Evolutionary conservation across 2,329 filamentous ascomycete species (phyloP).

Genomic region (Didymella arachidicola): DNA sequence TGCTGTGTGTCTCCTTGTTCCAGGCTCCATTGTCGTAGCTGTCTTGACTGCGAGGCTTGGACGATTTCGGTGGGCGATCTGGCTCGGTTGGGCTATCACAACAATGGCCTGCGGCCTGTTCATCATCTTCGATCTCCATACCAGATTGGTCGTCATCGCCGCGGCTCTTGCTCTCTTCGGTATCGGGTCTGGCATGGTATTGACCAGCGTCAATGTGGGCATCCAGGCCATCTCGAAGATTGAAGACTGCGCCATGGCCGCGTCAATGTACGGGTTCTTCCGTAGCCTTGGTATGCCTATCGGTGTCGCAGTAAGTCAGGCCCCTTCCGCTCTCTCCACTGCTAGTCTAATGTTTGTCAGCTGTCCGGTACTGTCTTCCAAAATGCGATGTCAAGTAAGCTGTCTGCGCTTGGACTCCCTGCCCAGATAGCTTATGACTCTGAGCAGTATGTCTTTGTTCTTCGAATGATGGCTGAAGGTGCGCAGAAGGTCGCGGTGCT

Average conservation of each 20-base stretch:
- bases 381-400: conserved; percentile 48
- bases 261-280: conserved; percentile 51
- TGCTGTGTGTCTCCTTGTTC: conserved; percentile 43
- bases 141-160: conserved; percentile 47
- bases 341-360: conserved; percentile 16
- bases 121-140: conserved; percentile 48
- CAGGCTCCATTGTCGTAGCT: conserved; percentile 38
- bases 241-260: conserved; percentile 46
- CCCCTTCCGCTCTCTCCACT: background rate
- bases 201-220: conserved; percentile 52
- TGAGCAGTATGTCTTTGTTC: conserved; percentile 35
- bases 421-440: conserved; percentile 40
- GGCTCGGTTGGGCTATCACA: conserved; percentile 53
- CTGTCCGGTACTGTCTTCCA: conserved; percentile 50
- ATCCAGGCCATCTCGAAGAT: conserved; percentile 49
- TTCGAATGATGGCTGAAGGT: conserved; percentile 32
- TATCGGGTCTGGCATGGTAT: conserved; percentile 54
- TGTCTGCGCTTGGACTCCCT: conserved; percentile 32
- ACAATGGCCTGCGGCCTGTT: conserved; percentile 50
- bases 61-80: conserved; percentile 53
- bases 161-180: conserved; percentile 52
- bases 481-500: conserved; percentile 27
- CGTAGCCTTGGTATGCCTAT: conserved; percentile 56
- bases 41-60: conserved; percentile 37
- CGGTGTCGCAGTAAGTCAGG: conserved; percentile 49